phyloP scores from a whole-genome alignment of 2,329 filamentous ascomycete species.

The Diplodia sapinea region DNA sequence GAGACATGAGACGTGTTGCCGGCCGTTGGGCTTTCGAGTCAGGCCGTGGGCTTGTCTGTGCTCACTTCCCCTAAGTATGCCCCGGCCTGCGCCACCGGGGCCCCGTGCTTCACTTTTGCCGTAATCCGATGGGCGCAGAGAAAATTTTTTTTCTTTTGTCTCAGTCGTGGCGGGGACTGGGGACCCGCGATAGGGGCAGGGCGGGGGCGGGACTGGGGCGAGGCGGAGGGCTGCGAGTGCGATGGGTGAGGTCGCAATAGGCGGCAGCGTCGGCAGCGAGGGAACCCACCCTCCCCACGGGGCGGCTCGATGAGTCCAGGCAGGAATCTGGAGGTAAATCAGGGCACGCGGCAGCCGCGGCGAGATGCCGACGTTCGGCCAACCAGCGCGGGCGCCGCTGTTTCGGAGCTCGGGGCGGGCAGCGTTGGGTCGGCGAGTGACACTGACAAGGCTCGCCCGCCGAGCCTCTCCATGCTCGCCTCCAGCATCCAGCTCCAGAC shows the following conservation, averaged over 20 bases:
- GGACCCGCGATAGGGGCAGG: neutral
- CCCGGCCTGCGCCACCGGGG: neutral
- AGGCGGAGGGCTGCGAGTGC: neutral
- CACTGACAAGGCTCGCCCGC: too few species aligned
- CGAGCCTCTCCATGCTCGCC: constrained; percentile 6
- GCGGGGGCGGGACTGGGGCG: neutral
- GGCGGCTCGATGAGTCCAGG: neutral
- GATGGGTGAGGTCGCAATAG: neutral
- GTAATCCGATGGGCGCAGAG: neutral
- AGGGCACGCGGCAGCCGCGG: neutral
- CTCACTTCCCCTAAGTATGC: neutral
- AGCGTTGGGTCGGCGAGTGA: neutral
- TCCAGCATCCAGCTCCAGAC: constrained; percentile 22
- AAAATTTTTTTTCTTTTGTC: constrained; percentile 1
- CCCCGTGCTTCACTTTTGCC: neutral
- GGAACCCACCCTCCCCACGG: constrained; percentile 16
- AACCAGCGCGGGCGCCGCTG: constrained; percentile 3
- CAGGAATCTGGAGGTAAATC: neutral
- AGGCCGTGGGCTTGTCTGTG: neutral
- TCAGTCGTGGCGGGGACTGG: too few species aligned
- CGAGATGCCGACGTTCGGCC: constrained; percentile 11
- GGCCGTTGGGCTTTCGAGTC: constrained; percentile 19
- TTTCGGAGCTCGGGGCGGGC: constrained; percentile 3
- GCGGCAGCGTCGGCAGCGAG: constrained; percentile 17
- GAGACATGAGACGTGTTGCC: neutral